Conservation (phyloP, 805 yeast genomes). For the Metschnikowia rubicola region DNA sequence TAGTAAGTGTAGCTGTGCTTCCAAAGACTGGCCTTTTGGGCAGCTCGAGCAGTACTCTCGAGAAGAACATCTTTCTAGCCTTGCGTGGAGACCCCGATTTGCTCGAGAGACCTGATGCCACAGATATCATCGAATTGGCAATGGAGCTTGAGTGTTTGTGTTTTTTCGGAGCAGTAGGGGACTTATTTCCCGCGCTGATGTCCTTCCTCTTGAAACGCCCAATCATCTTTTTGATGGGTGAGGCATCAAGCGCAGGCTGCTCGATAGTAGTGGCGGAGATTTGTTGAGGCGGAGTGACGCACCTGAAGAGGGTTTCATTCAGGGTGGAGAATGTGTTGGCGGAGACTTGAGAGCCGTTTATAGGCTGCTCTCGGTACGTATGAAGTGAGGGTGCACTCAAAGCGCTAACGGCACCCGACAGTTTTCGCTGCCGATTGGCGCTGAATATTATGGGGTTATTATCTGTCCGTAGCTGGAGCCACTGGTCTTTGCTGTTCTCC, state of each 20-base stretch:
- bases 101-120: slow-evolving; percentile 26
- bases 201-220: slow-evolving; percentile 24
- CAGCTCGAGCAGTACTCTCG: slow-evolving; percentile 9
- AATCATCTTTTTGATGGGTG: slow-evolving; percentile 31
- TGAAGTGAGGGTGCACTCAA: slow-evolving; percentile 39
- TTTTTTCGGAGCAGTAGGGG: slow-evolving; percentile 19
- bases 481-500: slow-evolving; percentile 25
- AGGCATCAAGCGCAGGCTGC: slow-evolving; percentile 16
- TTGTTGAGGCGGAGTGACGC: slow-evolving; percentile 14
- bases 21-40: slow-evolving; percentile 4
- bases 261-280: neutral
- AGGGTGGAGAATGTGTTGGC: slow-evolving; percentile 8
- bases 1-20: neutral
- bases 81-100: slow-evolving; percentile 33
- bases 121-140: slow-evolving; percentile 25
- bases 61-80: slow-evolving; percentile 22
- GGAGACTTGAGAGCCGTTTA: slow-evolving; percentile 2
- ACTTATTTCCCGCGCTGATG: slow-evolving; percentile 26
- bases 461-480: slow-evolving; percentile 23
- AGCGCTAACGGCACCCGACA: slow-evolving; percentile 28
- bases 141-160: slow-evolving; percentile 21
- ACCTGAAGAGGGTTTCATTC: slow-evolving; percentile 11
- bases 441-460: slow-evolving; percentile 27
- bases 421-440: slow-evolving; percentile 19
- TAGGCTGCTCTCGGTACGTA: slow-evolving; percentile 27